phyloP scores from a whole-genome alignment of 495 filamentous ascomycete genomes.

The Aspergillus ellipticus region DNA sequence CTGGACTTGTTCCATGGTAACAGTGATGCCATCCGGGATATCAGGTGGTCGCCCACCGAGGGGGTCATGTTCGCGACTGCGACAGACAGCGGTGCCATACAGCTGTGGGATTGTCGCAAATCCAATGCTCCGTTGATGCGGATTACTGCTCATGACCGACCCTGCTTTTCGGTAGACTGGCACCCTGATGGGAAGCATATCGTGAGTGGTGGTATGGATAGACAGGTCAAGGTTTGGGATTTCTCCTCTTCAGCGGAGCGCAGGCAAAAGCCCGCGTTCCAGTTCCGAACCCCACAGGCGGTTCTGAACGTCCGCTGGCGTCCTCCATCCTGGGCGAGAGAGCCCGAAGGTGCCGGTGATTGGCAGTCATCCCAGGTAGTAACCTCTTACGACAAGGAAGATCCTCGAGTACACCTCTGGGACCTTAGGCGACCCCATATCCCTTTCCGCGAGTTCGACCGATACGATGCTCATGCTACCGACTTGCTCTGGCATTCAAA shows the following conservation, averaged over 20 bases:
- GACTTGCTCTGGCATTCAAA: conserved; percentile 88
- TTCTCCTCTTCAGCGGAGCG: conserved; percentile 72
- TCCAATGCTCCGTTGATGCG: conserved; percentile 57
- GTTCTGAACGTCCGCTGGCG: conserved; percentile 83
- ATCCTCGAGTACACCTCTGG: conserved; percentile 80
- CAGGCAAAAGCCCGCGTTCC: conserved; percentile 68
- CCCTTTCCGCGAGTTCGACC: conserved; percentile 79
- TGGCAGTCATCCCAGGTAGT: conserved; percentile 67
- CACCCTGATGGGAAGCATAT: conserved; percentile 92
- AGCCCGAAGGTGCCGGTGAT: conserved; percentile 58
- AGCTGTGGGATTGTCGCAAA: conserved; percentile 67
- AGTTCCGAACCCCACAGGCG: conserved; percentile 60
- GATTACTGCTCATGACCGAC: conserved; percentile 79
- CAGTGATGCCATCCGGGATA: conserved; percentile 77
- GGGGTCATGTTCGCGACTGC: conserved; percentile 83
- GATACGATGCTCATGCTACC: conserved; percentile 65
- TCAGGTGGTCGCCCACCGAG: conserved; percentile 85
- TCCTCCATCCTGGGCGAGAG: conserved; percentile 69
- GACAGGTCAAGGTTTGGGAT: conserved; percentile 89
- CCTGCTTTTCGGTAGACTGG: conserved; percentile 85
- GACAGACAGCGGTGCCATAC: conserved; percentile 78
- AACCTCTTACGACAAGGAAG: conserved; percentile 63
- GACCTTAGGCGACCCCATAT: conserved; percentile 84
- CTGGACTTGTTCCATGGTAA: conserved; percentile 57
- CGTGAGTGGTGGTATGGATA: conserved; percentile 77